Evolutionary conservation across 2,329 filamentous ascomycete genomes (phyloP).

Genomic region (Didymella keratinophila): DNA sequence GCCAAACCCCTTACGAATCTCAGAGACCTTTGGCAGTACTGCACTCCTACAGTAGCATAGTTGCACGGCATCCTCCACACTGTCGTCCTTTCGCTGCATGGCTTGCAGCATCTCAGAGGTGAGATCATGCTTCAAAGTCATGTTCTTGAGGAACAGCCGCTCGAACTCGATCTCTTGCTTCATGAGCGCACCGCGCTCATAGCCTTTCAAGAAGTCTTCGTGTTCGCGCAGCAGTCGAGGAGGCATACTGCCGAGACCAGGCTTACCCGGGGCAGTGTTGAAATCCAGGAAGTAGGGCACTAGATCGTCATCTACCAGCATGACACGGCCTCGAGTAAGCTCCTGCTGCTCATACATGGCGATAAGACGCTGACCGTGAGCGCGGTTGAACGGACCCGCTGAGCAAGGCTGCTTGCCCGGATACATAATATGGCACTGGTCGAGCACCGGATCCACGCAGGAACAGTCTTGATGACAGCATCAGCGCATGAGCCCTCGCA

Average conservation of each 20-base stretch:
- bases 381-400: constrained; percentile 34
- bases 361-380: constrained; percentile 31
- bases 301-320: constrained; percentile 37
- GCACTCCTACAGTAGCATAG: constrained; percentile 34
- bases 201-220: constrained; percentile 14
- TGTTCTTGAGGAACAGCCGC: constrained; percentile 23
- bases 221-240: constrained; percentile 26
- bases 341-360: constrained; percentile 25
- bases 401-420: constrained; percentile 18
- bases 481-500: background rate
- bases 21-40: background rate
- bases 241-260: constrained; percentile 15
- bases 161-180: constrained; percentile 29
- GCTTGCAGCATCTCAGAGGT: constrained; percentile 14
- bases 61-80: background rate
- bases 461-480: constrained; percentile 16
- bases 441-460: constrained; percentile 30
- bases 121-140: constrained; percentile 18
- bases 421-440: constrained; percentile 33
- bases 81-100: constrained; percentile 15
- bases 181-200: constrained; percentile 25
- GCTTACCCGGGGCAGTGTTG: background rate
- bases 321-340: constrained; percentile 30
- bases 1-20: background rate
- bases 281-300: constrained; percentile 21